Conservation (phyloP, 148 eudicot genomes). For the Amaranthus cruentus region DNA sequence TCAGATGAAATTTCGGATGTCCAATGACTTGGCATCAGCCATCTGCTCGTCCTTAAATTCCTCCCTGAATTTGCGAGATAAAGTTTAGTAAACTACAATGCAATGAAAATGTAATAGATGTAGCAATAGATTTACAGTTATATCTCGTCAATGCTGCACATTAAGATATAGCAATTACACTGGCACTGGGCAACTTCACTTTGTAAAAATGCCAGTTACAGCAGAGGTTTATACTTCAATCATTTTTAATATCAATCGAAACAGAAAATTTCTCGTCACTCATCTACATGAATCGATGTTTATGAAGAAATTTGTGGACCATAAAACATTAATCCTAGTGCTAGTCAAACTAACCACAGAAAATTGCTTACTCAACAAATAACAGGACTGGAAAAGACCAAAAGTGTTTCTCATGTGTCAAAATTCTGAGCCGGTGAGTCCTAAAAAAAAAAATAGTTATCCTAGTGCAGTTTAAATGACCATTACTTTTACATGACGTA, state of each 20-base stretch:
- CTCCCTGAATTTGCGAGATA: constrained; percentile 51
- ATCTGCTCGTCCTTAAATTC: constrained; percentile 88
- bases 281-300: no score
- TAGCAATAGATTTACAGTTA: neutral
- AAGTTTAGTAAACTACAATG: neutral
- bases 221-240: no score
- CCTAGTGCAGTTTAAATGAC: no score
- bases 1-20: constrained; percentile 79
- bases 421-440: no score
- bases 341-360: neutral
- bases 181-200: neutral
- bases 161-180: no score
- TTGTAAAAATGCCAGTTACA: neutral
- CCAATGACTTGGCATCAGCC: constrained; percentile 82
- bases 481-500: no score
- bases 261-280: no score
- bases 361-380: neutral
- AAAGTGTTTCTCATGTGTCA: no score
- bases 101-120: neutral
- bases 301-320: no score
- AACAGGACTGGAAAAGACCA: no score
- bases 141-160: neutral
- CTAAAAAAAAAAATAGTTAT: no score
- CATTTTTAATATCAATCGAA: no score
- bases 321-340: neutral